phyloP scores from a whole-genome alignment of 148 eudicot genomes.

The Heliosperma pusillum region DNA sequence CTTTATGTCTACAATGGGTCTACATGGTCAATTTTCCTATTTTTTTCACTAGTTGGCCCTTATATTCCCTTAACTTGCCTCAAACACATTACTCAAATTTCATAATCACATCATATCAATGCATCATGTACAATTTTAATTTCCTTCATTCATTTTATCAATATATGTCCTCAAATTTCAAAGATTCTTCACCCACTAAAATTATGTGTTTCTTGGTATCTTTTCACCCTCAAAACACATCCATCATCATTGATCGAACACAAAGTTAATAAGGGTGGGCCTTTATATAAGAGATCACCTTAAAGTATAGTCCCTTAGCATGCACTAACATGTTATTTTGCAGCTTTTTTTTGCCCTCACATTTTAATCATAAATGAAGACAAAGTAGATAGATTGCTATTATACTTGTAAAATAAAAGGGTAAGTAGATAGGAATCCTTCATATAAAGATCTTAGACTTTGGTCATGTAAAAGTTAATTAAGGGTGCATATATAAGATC shows the following conservation, averaged over 20 bases:
- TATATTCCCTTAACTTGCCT: not conserved
- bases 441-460: not conserved
- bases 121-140: not conserved
- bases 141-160: slow-evolving; percentile 16
- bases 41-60: not conserved
- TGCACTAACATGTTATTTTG: slow-evolving; percentile 20
- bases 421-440: not conserved
- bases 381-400: slow-evolving; percentile 7
- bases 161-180: slow-evolving; percentile 23
- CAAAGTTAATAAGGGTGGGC: slow-evolving; percentile 19
- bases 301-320: slow-evolving; percentile 17
- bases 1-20: too few relatives aligned
- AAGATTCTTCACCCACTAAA: slow-evolving; percentile 34
- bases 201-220: slow-evolving; percentile 6
- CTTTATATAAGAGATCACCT: slow-evolving; percentile 4
- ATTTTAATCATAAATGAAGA: slow-evolving; percentile 20
- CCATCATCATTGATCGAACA: slow-evolving; percentile 26
- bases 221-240: slow-evolving; percentile 15
- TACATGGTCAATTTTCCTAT: not conserved
- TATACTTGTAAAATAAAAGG: not conserved
- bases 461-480: slow-evolving; percentile 14
- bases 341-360: slow-evolving; percentile 17
- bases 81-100: not conserved
- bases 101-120: slow-evolving; percentile 15
- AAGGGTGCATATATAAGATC: slow-evolving; percentile 8